Conservation (phyloP, 2,329 filamentous ascomycete genomes). For the Nannizzia gypsea region DNA sequence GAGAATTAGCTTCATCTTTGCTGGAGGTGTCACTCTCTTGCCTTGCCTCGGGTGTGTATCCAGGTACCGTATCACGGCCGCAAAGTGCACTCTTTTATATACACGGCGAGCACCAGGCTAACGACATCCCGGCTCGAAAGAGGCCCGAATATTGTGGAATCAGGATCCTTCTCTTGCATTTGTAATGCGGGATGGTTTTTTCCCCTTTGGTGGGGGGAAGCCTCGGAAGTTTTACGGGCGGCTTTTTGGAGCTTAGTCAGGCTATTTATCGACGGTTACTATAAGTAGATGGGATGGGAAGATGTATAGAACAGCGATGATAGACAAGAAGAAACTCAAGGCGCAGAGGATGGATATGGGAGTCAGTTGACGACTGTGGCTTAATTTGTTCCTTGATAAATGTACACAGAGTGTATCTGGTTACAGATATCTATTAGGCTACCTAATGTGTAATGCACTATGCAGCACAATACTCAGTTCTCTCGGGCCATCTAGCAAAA, state of each 20-base stretch:
- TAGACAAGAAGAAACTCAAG: neutral
- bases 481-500: too few species aligned
- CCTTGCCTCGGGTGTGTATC: neutral
- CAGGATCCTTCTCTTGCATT: neutral
- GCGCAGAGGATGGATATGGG: too few species aligned
- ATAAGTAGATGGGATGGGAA: neutral
- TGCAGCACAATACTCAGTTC: too few species aligned
- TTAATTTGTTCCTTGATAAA: too few species aligned
- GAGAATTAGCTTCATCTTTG: constrained; percentile 66
- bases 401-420: too few species aligned
- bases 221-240: neutral
- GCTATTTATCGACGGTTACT: neutral
- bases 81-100: neutral
- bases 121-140: neutral
- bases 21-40: neutral
- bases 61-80: neutral
- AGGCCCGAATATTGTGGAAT: neutral
- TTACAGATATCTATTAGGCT: too few species aligned
- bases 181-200: neutral
- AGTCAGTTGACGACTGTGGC: too few species aligned
- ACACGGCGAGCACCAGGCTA: neutral
- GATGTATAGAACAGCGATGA: neutral
- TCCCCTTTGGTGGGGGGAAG: neutral
- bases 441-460: too few species aligned
- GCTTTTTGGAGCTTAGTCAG: neutral